Evolutionary conservation across 805 yeast species (phyloP), one percentile per base, ranked within the genome.

Genomic region (Zygosaccharomyces kombuchaensis): DNA sequence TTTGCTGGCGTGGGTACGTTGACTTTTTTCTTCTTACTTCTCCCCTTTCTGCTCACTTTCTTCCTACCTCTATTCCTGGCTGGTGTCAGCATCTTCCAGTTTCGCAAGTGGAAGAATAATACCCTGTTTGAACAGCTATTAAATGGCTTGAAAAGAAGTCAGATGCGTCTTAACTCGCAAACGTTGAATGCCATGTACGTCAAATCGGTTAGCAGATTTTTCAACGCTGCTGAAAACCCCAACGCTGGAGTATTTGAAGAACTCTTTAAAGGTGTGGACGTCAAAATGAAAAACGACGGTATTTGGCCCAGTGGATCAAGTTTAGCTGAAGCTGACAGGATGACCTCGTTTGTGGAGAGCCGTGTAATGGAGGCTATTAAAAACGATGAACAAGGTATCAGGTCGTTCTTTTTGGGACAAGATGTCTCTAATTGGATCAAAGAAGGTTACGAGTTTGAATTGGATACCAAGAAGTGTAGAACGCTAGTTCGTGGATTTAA

Each of bases 21-120:
- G 16, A 27, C 52, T 9, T 12, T 54, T 9, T 13, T 51, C 14
- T 35, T 56, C 17, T 23, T 53, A 25, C 44, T 56, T 14, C 21
- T 56, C 4, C 58, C 60, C 4, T 43, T 55, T 14, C 35, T 55
- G 14, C 42, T 55, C 37, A 47, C 54, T 12, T 39, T 50, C 35
- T 48, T 62, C 27, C 46, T 62, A 34, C 67, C 67, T 5, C 23
- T 60, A 23, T 39, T 53, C 2, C 42, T 62, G 17, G 44, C 46
- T 3, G 57, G 51, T 2, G 48, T 59, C n/a, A 48, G 40, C 6
- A 34, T 50, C 8, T 54, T 39, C 27, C 67, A 62, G 44, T 58
- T 57, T 43, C 58, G 46, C 23, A 48, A 43, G 41, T 61, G 62
- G 61, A 53, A 50, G 43, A 40, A 47, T 10, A 50, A 46, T 13